Base-by-base conservation (phyloP, 139 green algal genomes). In the Edaphochlamys debaryana region DNA sequence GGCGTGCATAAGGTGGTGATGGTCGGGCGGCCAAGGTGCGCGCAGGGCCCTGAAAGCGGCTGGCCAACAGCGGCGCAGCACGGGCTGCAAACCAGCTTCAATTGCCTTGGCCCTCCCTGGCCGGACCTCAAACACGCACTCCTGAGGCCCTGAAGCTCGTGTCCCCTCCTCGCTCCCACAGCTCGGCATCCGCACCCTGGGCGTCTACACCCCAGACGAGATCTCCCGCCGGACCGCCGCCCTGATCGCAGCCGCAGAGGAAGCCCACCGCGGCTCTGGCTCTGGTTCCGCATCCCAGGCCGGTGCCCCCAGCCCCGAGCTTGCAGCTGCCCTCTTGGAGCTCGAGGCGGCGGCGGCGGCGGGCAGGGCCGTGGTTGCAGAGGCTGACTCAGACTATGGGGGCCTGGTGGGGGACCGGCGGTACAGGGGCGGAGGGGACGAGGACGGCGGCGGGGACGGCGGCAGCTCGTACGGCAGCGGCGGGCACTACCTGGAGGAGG, bases 401-500 rank as follows among this genome's bases (percentile, higher is more conserved):
- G 30, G 34, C 1, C 37, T 25, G 25, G 56, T 6, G 2, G 50
- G 8, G 20, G 50, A 22, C 20, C 9, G 56, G 23, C 25, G 9
- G 2, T 27, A 32, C 56, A 6, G 56, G 25, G 56, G 23, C 3
- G 56, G 6, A 0, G 56, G 56, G 4, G 56, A 4, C 23, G 50
- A 58, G 50, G 56, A 63, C 1, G 56, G 56, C 52, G 52, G 15
- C 56, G 56, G 9, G 56, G 22, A 6, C 25, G 56, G 2, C 8
- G 60, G 25, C 0, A 81, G 75, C 75, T 81, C 75, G 40, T 45
- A 64, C 60, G 75, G 60, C 56, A 62, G 75, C 41, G 75, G 62
- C 7, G 75, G 56, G 40, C 75, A 71, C 66, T 81, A 81, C 60
- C 19, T 81, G 75, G 34, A 72, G 25, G 75, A 71, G 60, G 75